Evolutionary conservation across 805 yeast genomes (phyloP).

Genomic region (Suhomyces pyralidae): DNA sequence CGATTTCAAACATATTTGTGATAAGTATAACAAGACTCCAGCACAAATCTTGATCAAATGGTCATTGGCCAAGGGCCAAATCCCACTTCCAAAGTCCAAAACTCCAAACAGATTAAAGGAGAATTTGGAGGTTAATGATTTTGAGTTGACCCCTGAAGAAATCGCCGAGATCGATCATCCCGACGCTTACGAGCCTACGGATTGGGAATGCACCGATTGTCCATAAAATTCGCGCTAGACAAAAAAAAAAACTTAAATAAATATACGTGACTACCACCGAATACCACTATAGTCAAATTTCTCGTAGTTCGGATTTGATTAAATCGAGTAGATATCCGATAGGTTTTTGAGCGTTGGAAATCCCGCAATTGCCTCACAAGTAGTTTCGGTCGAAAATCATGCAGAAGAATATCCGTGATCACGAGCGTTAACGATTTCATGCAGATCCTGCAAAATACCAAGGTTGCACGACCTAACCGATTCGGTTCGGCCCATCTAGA

Average conservation of each 20-base stretch:
- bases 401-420: not conserved
- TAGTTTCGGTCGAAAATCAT: not conserved
- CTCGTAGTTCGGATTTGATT: not conserved
- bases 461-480: not conserved
- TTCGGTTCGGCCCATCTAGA: not conserved
- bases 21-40: conserved; percentile 37
- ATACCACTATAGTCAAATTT: not conserved
- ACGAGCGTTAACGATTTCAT: not conserved
- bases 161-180: conserved; percentile 27
- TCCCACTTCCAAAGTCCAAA: conserved; percentile 34
- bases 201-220: conserved; percentile 68
- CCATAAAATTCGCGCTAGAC: not conserved
- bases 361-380: not conserved
- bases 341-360: not conserved
- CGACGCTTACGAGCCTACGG: conserved; percentile 64
- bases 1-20: conserved; percentile 25
- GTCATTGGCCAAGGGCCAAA: conserved; percentile 47
- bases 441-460: not conserved
- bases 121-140: conserved; percentile 23
- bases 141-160: conserved; percentile 26
- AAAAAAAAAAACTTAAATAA: too few relatives aligned
- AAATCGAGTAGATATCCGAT: not conserved
- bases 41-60: conserved; percentile 50
- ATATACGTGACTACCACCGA: not conserved
- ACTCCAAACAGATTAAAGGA: conserved; percentile 20